A percentile compares a stretch with the other conserved stretches of the same genome.
Evolutionary conservation across 306 rosid genomes (phyloP).

Genomic region (Malus orientalis): DNA sequence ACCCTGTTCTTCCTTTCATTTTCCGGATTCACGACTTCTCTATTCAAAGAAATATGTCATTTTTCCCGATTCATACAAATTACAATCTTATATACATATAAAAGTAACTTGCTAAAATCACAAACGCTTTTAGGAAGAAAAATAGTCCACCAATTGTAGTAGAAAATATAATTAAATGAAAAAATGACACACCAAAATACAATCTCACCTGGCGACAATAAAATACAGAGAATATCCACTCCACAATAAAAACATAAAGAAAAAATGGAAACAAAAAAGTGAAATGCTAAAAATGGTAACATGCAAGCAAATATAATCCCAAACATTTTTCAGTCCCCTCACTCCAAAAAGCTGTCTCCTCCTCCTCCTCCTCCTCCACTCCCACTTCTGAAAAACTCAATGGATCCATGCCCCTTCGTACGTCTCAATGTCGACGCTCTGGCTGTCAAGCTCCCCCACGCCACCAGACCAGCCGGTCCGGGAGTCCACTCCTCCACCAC

Average conservation of each 20-base stretch:
- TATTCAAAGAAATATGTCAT: too few species aligned
- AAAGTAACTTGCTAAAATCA: too few species aligned
- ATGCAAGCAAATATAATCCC: not conserved
- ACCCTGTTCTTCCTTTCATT: too few species aligned
- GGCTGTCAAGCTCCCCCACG: conserved; percentile 57
- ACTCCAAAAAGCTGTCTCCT: not conserved
- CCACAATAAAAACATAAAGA: not conserved
- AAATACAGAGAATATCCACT: not conserved
- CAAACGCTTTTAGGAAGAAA: too few species aligned
- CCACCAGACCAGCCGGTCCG: conserved; percentile 37
- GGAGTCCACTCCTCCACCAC: conserved; percentile 81
- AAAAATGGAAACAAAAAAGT: not conserved
- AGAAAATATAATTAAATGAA: not conserved
- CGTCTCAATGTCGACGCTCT: conserved; percentile 58
- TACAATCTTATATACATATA: too few species aligned
- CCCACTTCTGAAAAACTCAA: not conserved
- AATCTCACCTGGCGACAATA: not conserved
- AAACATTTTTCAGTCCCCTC: not conserved
- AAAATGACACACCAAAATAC: not conserved
- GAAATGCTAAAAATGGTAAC: conserved; percentile 18
- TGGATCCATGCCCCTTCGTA: conserved; percentile 92
- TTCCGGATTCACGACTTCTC: too few species aligned
- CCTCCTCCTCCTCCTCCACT: not conserved
- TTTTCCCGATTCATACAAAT: too few species aligned
- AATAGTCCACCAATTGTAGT: too few species aligned